A percentile compares a stretch with the other conserved stretches of the same genome.
These are phyloP conservation scores for Lasiodiplodia sp. DNA, from an alignment of 2,329 filamentous ascomycete genomes.

Conservation along the genomic window DNA sequence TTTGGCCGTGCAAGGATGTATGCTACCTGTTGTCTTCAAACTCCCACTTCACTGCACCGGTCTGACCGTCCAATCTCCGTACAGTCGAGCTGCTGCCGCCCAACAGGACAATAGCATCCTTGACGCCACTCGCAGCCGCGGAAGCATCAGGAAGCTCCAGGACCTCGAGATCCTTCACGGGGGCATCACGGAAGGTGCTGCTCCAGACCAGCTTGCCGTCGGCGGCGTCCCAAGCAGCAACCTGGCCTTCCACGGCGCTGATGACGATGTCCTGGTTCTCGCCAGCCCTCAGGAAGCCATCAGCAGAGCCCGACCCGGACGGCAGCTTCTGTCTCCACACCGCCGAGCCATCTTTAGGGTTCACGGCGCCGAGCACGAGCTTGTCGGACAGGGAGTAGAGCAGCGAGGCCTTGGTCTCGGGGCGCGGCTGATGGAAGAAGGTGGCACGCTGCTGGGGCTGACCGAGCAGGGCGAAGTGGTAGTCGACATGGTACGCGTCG, in stretches of 20 bases:
- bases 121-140: constrained; percentile 50
- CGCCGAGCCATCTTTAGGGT: constrained; percentile 82
- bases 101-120: constrained; percentile 76
- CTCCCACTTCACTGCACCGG: constrained; percentile 81
- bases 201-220: constrained; percentile 83
- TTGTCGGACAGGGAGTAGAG: constrained; percentile 91
- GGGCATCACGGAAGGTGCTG: constrained; percentile 61
- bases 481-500: constrained; percentile 91
- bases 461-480: constrained; percentile 89
- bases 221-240: constrained; percentile 83
- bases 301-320: constrained; percentile 42
- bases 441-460: constrained; percentile 82
- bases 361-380: constrained; percentile 83
- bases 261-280: constrained; percentile 80
- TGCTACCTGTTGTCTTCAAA: constrained; percentile 66
- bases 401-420: constrained; percentile 83
- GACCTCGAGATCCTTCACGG: constrained; percentile 76
- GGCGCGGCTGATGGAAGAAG: constrained; percentile 90
- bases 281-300: constrained; percentile 69
- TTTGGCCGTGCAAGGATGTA: constrained; percentile 1
- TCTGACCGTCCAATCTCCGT: constrained; percentile 74
- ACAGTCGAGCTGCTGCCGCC: constrained; percentile 66
- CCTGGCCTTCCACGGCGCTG: constrained; percentile 72
- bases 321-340: constrained; percentile 84
- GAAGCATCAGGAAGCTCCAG: constrained; percentile 72